phyloP scores from a whole-genome alignment of 148 eudicot species.

The Vaccinium darrowii region DNA sequence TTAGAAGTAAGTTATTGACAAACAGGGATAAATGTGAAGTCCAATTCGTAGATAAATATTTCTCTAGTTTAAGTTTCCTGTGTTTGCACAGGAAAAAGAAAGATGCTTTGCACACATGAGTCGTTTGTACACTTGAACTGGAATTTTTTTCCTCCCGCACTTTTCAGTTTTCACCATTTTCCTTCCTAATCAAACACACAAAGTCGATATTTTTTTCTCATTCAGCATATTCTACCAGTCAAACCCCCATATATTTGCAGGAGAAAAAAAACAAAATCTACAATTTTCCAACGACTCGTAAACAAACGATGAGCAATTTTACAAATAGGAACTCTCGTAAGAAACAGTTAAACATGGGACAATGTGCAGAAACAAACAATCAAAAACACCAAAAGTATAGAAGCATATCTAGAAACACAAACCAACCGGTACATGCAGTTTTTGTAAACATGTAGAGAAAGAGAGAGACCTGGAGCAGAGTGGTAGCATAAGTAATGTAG shows the following conservation, averaged over 20 bases:
- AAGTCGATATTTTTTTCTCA: not conserved
- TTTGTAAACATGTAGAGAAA: not conserved
- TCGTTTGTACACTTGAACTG: not conserved
- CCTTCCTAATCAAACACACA: not conserved
- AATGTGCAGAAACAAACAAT: not conserved
- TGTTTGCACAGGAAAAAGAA: not conserved
- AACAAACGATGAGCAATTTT: not conserved
- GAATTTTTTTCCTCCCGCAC: not conserved
- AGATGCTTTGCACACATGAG: not conserved
- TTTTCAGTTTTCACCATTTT: not conserved
- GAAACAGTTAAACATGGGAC: not conserved
- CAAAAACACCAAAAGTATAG: not conserved
- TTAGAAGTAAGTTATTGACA: not conserved
- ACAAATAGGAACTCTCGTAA: not conserved
- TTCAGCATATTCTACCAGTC: not conserved
- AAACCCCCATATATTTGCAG: not conserved
- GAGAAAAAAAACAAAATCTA: not conserved
- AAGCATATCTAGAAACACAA: not conserved
- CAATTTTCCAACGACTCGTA: not conserved
- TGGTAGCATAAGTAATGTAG: conserved; percentile 45
- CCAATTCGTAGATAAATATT: not conserved
- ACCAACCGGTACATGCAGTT: not conserved
- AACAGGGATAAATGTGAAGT: not conserved
- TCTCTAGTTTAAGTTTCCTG: not conserved
- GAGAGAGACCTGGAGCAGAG: conserved; percentile 36